Evolutionary conservation across 73 alveolate genomes (phyloP).

Genomic region (Paramecium bursaria): DNA sequence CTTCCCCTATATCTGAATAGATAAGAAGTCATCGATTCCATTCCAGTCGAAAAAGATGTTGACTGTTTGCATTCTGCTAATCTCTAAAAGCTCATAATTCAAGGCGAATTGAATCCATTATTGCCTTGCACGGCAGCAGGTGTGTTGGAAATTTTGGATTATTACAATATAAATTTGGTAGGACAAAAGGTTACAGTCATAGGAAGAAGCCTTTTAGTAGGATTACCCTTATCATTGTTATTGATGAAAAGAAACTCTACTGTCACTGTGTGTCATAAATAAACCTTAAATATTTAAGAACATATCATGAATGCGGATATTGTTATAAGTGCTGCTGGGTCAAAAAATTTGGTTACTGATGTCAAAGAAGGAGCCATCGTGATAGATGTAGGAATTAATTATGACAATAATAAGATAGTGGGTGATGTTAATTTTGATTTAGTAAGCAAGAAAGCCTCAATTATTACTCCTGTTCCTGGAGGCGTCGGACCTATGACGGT

Average conservation of each 20-base stretch:
- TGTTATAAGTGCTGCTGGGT: slow-evolving; percentile 83
- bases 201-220: slow-evolving; percentile 78
- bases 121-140: slow-evolving; percentile 72
- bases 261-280: slow-evolving; percentile 64
- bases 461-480: slow-evolving; percentile 89
- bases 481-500: slow-evolving; percentile 92
- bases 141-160: slow-evolving; percentile 47
- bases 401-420: slow-evolving; percentile 48
- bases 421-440: slow-evolving; percentile 69
- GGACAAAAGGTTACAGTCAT: slow-evolving; percentile 72
- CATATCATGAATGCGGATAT: slow-evolving; percentile 81
- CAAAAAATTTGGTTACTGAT: slow-evolving; percentile 73
- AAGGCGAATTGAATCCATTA: slow-evolving; percentile 41
- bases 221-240: slow-evolving; percentile 79
- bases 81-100: slow-evolving; percentile 14
- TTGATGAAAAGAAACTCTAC: slow-evolving; percentile 66
- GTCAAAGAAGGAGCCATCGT: slow-evolving; percentile 79
- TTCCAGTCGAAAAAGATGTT: slow-evolving; percentile 80
- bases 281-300: slow-evolving; percentile 27
- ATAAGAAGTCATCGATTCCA: slow-evolving; percentile 65
- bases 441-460: slow-evolving; percentile 63
- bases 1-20: slow-evolving; percentile 78
- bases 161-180: slow-evolving; percentile 34
- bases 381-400: slow-evolving; percentile 83
- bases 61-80: slow-evolving; percentile 70